These are phyloP conservation scores for Chaetomium strumarium DNA, from an alignment of 2,329 filamentous ascomycete species.

Conservation along the genomic window DNA sequence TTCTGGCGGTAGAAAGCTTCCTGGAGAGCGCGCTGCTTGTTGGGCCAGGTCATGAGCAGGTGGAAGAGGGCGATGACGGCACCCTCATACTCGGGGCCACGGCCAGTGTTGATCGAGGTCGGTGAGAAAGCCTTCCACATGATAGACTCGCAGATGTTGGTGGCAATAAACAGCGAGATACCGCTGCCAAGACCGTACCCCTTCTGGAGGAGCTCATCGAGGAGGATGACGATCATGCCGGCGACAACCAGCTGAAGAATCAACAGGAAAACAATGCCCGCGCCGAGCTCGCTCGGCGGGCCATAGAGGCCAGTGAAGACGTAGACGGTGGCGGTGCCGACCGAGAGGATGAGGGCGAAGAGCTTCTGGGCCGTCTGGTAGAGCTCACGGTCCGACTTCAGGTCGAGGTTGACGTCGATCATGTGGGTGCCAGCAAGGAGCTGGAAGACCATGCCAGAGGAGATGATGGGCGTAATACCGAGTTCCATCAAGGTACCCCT, in stretches of 20 bases:
- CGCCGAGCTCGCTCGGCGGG: conserved; percentile 90
- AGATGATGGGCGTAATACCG: conserved; percentile 98
- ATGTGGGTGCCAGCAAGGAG: conserved; percentile 98
- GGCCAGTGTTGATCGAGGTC: conserved; percentile 97
- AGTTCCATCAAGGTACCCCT: conserved; percentile 92
- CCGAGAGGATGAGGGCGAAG: conserved; percentile 94
- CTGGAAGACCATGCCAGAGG: conserved; percentile 99
- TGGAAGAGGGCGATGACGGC: conserved; percentile 97
- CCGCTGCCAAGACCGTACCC: conserved; percentile 97
- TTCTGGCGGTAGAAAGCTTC: conserved; percentile 99
- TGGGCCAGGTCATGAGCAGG: conserved; percentile 94
- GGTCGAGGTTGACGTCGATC: conserved; percentile 99
- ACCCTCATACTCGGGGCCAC: conserved; percentile 98
- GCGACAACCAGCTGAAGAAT: conserved; percentile 97
- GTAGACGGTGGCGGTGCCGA: conserved; percentile 96
- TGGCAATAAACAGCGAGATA: conserved; percentile 99
- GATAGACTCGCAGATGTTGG: conserved; percentile 99
- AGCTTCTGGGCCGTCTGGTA: conserved; percentile 99
- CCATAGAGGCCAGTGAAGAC: conserved; percentile 98
- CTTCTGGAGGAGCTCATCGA: conserved; percentile 98
- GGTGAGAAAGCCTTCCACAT: conserved; percentile 99
- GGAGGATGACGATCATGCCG: conserved; percentile 96
- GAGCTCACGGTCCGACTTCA: conserved; percentile 98
- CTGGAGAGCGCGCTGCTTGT: conserved; percentile 97
- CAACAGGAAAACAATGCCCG: conserved; percentile 95